Evolutionary conservation across 805 yeast genomes (phyloP).

Genomic region (Nadsonia fulvescens): DNA sequence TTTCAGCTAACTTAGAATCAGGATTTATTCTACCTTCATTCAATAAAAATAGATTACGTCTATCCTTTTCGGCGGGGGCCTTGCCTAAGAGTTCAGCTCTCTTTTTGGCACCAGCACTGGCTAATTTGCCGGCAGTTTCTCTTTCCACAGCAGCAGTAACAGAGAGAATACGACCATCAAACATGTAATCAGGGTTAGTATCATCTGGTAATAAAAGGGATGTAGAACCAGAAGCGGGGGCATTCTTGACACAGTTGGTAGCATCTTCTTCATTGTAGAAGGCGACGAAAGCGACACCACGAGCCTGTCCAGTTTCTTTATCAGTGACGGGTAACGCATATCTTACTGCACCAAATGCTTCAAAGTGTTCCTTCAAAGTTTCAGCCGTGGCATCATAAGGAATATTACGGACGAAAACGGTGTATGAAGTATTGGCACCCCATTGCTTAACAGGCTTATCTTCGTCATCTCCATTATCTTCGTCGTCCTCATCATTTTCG

Average conservation of each 20-base stretch:
- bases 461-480: slow-evolving; percentile 17
- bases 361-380: slow-evolving; percentile 57
- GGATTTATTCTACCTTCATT: slow-evolving; percentile 87
- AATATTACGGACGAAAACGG: slow-evolving; percentile 77
- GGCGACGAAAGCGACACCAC: slow-evolving; percentile 91
- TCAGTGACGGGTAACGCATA: slow-evolving; percentile 91
- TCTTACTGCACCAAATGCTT: slow-evolving; percentile 68
- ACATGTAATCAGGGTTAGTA: slow-evolving; percentile 70
- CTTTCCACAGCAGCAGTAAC: slow-evolving; percentile 75
- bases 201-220: slow-evolving; percentile 79
- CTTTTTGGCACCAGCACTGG: slow-evolving; percentile 53
- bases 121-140: slow-evolving; percentile 55
- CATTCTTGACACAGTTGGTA: slow-evolving; percentile 49
- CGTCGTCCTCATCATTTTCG: slow-evolving; percentile 21
- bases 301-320: slow-evolving; percentile 66
- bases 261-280: slow-evolving; percentile 46
- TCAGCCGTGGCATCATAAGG: slow-evolving; percentile 90
- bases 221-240: slow-evolving; percentile 49
- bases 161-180: slow-evolving; percentile 79
- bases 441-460: slow-evolving; percentile 12
- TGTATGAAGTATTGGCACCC: slow-evolving; percentile 20
- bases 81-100: slow-evolving; percentile 68
- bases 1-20: slow-evolving; percentile 58
- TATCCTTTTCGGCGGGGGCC: slow-evolving; percentile 63
- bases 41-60: slow-evolving; percentile 64